A percentile compares a stretch with the other conserved stretches of the same genome.
Conservation (phyloP, 2,329 filamentous ascomycete species). For the Neurospora sp. region DNA sequence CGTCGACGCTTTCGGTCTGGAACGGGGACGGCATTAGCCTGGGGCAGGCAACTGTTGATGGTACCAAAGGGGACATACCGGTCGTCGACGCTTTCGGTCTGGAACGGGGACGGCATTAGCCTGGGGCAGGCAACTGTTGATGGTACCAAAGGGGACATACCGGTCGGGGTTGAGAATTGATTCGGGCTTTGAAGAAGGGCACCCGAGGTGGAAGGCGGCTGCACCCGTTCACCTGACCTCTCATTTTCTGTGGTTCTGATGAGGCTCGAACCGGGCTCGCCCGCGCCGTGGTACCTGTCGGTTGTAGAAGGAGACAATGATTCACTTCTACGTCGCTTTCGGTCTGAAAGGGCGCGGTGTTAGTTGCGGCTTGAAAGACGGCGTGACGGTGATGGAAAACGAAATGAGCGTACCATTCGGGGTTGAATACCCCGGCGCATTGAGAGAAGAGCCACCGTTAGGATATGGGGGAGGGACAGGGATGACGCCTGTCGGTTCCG, state of each 20-base stretch:
- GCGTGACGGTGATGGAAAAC: background rate
- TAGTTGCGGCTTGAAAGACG: background rate
- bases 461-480: slow-evolving; percentile 3
- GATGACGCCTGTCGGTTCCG: background rate
- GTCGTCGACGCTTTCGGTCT: background rate
- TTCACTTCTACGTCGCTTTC: background rate
- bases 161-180: background rate
- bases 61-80: background rate
- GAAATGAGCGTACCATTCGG: background rate
- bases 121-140: background rate
- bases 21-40: background rate
- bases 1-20: background rate
- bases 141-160: background rate
- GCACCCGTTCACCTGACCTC: too few species aligned
- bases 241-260: too few species aligned
- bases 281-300: too few species aligned
- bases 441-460: background rate
- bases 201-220: background rate
- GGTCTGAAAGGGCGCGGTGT: background rate
- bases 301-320: background rate
- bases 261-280: background rate
- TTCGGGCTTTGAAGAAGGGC: background rate
- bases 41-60: background rate
- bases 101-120: background rate
- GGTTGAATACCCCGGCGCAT: background rate